Conservation (phyloP, 1,284 basidiomycete species). For the Fomes fomentarius region DNA sequence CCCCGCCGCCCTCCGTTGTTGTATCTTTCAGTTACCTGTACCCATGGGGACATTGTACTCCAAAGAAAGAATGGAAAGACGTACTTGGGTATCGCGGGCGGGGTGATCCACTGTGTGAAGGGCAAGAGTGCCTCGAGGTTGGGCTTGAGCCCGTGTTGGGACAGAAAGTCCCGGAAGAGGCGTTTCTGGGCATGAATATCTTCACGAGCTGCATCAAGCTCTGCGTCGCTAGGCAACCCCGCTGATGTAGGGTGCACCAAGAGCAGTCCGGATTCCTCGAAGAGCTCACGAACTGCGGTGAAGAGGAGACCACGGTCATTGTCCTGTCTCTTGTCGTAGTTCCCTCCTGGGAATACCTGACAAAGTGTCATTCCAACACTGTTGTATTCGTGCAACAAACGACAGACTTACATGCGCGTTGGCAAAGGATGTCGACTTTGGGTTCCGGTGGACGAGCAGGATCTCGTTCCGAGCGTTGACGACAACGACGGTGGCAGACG, state of each 20-base stretch:
- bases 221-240: conserved; percentile 35
- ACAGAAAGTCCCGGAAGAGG: conserved; percentile 58
- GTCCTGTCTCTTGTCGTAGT: conserved; percentile 63
- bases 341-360: conserved; percentile 77
- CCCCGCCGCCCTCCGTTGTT: no score
- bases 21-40: background rate
- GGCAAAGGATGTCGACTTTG: conserved; percentile 61
- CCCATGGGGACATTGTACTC: background rate
- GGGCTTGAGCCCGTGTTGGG: conserved; percentile 43
- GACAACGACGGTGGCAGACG: conserved; percentile 67
- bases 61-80: conserved; percentile 7
- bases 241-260: conserved; percentile 48
- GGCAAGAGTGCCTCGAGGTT: conserved; percentile 54
- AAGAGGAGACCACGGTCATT: conserved; percentile 44
- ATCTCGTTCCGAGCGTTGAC: conserved; percentile 68
- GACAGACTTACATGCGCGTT: conserved; percentile 67
- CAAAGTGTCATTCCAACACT: background rate
- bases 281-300: conserved; percentile 73
- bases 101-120: conserved; percentile 76
- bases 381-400: no score
- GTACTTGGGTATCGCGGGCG: conserved; percentile 53
- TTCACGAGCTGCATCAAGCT: conserved; percentile 56
- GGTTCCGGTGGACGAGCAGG: conserved; percentile 69
- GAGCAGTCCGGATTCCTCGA: conserved; percentile 72
- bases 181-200: conserved; percentile 55